Base-by-base conservation (phyloP, 176 grass and related monocot species). In the Phragmites australis region DNA sequence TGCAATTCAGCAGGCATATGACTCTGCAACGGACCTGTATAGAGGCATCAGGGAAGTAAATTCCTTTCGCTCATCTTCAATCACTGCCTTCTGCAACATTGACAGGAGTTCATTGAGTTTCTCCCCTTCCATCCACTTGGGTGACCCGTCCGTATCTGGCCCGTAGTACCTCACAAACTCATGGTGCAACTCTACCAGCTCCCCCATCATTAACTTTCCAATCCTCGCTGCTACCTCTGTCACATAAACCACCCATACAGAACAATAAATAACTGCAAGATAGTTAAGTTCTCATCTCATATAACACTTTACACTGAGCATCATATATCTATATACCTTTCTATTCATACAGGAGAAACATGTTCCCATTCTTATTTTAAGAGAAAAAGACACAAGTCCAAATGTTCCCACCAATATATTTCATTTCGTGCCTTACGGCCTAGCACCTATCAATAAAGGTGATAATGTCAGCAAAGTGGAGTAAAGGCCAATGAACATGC, bases 111-210 rank as follows among this genome's bases (percentile, higher is more conserved):
- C 77, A 44, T 82, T 62, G 48, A 89, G 73, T 82, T 85, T 76
- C 42, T 91, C 88, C 69, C 90, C 82, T 77, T 90, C 87, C 94
- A 89, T 94, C 94, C 89, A 94, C 43, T 90, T 69, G 16, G 95
- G 88, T 75, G 30, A 51, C 19, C 4, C 83, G 40, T 70, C 56
- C 25, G 15, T 47, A 31, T 87, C 86, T 51, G 88, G 86, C 30
- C 95, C 95, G 83, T 94, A 94, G 72, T 77, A 98, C 50, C 81
- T 85, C 65, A 93, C 72, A 78, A 90, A 91, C 39, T 94, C 92
- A 19, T 34, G 34, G 29, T 93, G 87, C 90, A 98, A 93, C 46
- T 68, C 86, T 58, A 94, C 81, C n/a, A 98, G 74, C 40, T 98
- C 95, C 23, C 53, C 79, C 92, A 93, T 98, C 92, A 94, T 88